These are phyloP conservation scores for Tricholoma saponaceum DNA, from an alignment of 768 basidiomycete species.

Conservation along the genomic window DNA sequence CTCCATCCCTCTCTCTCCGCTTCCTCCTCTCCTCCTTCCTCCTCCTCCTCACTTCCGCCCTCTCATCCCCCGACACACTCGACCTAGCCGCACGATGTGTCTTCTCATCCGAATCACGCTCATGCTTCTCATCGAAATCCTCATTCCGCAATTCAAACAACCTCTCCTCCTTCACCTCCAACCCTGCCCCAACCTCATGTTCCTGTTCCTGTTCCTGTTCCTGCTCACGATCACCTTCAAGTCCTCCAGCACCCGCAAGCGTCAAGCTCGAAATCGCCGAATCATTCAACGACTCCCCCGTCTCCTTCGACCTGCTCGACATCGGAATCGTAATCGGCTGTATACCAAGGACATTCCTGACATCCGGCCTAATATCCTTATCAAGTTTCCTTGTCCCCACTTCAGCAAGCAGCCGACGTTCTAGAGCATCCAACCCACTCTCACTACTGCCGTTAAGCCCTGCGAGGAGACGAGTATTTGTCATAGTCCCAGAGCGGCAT, in stretches of 20 bases:
- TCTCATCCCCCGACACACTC: conserved; percentile 22
- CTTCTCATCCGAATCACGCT: conserved; percentile 30
- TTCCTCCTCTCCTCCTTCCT: conserved; percentile 23
- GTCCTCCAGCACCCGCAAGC: conserved; percentile 28
- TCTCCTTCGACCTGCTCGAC: conserved; percentile 17
- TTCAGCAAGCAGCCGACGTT: conserved; percentile 61
- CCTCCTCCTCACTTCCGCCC: conserved; percentile 19
- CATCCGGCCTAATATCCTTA: conserved; percentile 27
- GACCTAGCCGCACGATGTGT: conserved; percentile 34
- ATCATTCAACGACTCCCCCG: conserved; percentile 40
- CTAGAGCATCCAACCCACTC: conserved; percentile 70
- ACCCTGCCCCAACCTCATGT: too few species aligned
- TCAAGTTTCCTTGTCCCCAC: conserved; percentile 64
- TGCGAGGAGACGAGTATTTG: conserved; percentile 6
- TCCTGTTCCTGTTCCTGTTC: too few species aligned
- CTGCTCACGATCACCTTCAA: conserved; percentile 14
- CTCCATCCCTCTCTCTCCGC: conserved; percentile 17
- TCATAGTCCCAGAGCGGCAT: conserved; percentile 5
- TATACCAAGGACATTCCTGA: conserved; percentile 25
- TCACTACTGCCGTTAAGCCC: conserved; percentile 26
- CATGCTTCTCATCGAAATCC: conserved; percentile 19
- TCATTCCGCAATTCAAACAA: conserved; percentile 12
- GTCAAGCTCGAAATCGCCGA: conserved; percentile 56
- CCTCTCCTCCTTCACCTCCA: conserved; percentile 13
- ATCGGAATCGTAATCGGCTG: conserved; percentile 32